Percentiles rank a stretch among this genome's conserved stretches.
Conservation (phyloP, 306 rosid genomes). For the Crotalaria pallida region DNA sequence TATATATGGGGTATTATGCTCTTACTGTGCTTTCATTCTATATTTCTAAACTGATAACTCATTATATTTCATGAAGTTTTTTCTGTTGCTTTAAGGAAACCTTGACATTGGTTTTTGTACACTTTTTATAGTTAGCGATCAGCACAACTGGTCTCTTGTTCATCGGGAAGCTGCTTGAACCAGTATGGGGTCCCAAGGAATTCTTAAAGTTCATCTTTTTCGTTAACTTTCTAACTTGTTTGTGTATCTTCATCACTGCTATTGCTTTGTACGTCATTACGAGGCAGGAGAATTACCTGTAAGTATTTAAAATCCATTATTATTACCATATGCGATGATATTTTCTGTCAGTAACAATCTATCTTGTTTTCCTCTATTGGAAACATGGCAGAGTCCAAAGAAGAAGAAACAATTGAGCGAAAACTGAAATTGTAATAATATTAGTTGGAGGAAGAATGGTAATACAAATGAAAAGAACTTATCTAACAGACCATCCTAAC, state of each 20-base stretch:
- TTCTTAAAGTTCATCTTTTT: conserved; percentile 86
- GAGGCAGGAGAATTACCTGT: conserved; percentile 72
- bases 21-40: neutral
- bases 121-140: conserved; percentile 50
- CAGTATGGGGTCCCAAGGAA: conserved; percentile 93
- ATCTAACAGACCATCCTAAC: no score
- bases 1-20: conserved; percentile 68
- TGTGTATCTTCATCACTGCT: conserved; percentile 79
- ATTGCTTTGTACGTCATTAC: conserved; percentile 77
- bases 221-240: conserved; percentile 68
- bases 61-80: neutral
- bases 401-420: no score
- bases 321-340: conserved; percentile 17
- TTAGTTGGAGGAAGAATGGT: no score
- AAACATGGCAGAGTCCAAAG: no score
- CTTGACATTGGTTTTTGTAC: neutral
- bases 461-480: no score
- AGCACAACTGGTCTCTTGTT: conserved; percentile 70
- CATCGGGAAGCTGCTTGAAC: conserved; percentile 89
- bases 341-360: neutral
- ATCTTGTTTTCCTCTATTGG: neutral
- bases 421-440: no score
- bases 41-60: neutral
- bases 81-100: neutral
- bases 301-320: conserved; percentile 34